Conservation (phyloP, 768 basidiomycete species). For the Psilocybe azurescens region DNA sequence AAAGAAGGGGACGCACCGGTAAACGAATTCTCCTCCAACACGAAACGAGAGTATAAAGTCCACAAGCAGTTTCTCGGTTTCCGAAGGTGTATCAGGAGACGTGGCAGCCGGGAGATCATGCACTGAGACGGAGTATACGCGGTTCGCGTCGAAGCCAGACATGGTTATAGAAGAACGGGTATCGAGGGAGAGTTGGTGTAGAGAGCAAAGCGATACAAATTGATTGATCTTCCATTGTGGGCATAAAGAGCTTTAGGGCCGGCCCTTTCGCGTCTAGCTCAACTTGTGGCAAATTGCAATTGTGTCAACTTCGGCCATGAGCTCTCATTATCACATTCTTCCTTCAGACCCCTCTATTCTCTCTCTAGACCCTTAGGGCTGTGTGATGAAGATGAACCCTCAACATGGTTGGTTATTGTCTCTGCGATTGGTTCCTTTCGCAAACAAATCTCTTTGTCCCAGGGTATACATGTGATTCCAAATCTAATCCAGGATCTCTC, state of each 20-base stretch:
- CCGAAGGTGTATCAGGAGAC: slow-evolving; percentile 75
- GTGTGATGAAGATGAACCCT: slow-evolving; percentile 29
- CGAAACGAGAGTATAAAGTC: slow-evolving; percentile 91
- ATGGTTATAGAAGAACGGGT: slow-evolving; percentile 42
- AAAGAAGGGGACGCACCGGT: slow-evolving; percentile 61
- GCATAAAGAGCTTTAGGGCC: slow-evolving; percentile 40
- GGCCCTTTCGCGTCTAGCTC: slow-evolving; percentile 33
- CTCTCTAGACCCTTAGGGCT: slow-evolving; percentile 35
- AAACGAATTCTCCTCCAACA: slow-evolving; percentile 89
- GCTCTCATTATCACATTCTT: slow-evolving; percentile 22
- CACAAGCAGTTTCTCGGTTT: slow-evolving; percentile 78
- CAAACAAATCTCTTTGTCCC: neutral
- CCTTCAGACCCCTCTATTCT: slow-evolving; percentile 29
- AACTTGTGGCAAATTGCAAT: neutral
- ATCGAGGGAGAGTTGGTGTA: slow-evolving; percentile 13
- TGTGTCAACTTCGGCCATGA: neutral
- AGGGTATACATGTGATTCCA: slow-evolving; percentile 27
- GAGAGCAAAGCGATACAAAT: slow-evolving; percentile 15
- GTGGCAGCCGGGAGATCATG: slow-evolving; percentile 63
- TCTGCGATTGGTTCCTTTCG: slow-evolving; percentile 25
- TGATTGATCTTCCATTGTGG: neutral
- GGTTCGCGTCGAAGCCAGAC: slow-evolving; percentile 89
- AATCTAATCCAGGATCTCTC: slow-evolving; percentile 34
- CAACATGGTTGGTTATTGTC: slow-evolving; percentile 32
- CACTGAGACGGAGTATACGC: slow-evolving; percentile 81